Evolutionary conservation across 202 grass and related monocot species (phyloP).

Genomic region (Zoysia matrella): DNA sequence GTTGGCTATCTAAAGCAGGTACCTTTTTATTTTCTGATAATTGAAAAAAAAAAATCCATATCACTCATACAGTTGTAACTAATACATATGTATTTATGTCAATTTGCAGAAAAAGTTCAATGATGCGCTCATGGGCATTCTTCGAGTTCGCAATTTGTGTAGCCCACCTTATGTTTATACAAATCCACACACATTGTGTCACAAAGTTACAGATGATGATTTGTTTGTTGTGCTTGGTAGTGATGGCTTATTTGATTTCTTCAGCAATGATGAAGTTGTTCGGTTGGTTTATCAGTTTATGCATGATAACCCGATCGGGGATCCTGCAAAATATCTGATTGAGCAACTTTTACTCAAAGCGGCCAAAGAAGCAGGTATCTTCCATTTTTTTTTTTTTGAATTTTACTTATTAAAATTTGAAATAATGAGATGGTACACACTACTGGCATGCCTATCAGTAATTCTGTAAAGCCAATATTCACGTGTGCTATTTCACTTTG

Average conservation of each 20-base stretch:
- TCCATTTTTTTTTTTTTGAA: conserved; percentile 10
- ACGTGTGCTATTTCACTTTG: neutral
- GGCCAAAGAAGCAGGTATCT: conserved; percentile 88
- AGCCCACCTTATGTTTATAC: conserved; percentile 87
- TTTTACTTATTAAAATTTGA: neutral
- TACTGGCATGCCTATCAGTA: neutral
- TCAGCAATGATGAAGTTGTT: conserved; percentile 87
- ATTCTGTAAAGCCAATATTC: neutral
- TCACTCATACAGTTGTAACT: conserved; percentile 15
- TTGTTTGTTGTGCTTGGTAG: conserved; percentile 95
- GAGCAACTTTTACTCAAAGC: conserved; percentile 87
- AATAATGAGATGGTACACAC: neutral
- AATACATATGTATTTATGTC: conserved; percentile 22
- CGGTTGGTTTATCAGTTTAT: conserved; percentile 83
- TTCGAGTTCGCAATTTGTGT: conserved; percentile 69
- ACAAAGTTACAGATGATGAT: conserved; percentile 72
- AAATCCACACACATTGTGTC: conserved; percentile 80
- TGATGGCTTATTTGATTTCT: conserved; percentile 98
- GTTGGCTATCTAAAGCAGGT: conserved; percentile 97
- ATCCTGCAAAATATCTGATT: conserved; percentile 95
- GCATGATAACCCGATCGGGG: conserved; percentile 67
- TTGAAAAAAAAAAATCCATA: conserved; percentile 13
- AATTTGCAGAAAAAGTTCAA: conserved; percentile 78
- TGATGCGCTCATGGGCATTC: conserved; percentile 97
- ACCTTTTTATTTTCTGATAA: conserved; percentile 14